Evolutionary conservation across 1,284 basidiomycete species (phyloP).

Genomic region (Boletus mariae): DNA sequence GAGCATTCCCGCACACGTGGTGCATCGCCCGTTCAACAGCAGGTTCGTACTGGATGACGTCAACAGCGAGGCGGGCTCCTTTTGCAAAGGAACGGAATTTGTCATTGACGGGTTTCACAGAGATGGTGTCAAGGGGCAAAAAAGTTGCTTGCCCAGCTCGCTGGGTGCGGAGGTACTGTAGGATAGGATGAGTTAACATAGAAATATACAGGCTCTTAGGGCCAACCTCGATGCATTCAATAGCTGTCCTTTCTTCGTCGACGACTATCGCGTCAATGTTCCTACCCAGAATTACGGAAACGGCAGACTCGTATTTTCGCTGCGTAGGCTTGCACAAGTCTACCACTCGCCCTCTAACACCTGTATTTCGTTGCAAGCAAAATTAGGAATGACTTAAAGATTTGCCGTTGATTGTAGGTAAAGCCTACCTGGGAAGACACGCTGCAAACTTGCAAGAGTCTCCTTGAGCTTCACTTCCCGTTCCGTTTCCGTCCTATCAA

Average conservation of each 20-base stretch:
- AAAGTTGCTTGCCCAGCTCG: slow-evolving; percentile 95
- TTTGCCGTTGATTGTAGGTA: slow-evolving; percentile 5
- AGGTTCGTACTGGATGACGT: slow-evolving; percentile 88
- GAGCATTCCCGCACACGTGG: slow-evolving; percentile 90
- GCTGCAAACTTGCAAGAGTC: slow-evolving; percentile 77
- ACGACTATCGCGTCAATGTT: slow-evolving; percentile 97
- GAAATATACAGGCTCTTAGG: not conserved
- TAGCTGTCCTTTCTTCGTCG: slow-evolving; percentile 94
- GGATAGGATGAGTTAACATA: not conserved
- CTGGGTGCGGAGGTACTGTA: slow-evolving; percentile 90
- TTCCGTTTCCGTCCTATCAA: slow-evolving; percentile 84
- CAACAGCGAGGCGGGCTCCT: slow-evolving; percentile 90
- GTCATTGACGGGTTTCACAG: slow-evolving; percentile 91
- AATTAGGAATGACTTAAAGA: not conserved
- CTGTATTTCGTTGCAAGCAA: slow-evolving; percentile 33
- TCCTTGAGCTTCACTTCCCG: slow-evolving; percentile 84
- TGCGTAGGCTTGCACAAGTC: slow-evolving; percentile 93
- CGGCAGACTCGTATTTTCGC: slow-evolving; percentile 89
- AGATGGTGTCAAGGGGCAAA: slow-evolving; percentile 95
- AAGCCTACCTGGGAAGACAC: slow-evolving; percentile 75
- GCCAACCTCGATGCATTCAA: slow-evolving; percentile 91
- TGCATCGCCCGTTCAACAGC: slow-evolving; percentile 92
- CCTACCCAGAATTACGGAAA: slow-evolving; percentile 92
- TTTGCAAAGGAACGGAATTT: slow-evolving; percentile 90
- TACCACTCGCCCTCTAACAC: slow-evolving; percentile 86